Evolutionary conservation across 2,329 filamentous ascomycete species (phyloP).

Genomic region (Penicillium sp.): DNA sequence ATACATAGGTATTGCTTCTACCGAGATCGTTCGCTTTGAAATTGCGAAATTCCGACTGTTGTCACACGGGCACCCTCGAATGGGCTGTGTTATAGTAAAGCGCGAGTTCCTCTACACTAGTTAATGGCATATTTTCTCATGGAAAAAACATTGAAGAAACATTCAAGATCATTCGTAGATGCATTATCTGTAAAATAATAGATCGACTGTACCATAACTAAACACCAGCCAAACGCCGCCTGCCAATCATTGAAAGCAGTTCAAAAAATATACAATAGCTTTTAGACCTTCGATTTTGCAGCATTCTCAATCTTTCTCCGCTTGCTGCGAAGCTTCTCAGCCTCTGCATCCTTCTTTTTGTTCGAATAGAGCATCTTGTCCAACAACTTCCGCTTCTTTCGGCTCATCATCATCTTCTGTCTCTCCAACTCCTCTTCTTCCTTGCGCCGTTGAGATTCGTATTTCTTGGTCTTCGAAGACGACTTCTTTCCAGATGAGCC

Average conservation of each 20-base stretch:
- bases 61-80: too few relatives aligned
- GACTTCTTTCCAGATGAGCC: slow-evolving; percentile 60
- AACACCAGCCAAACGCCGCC: slow-evolving; percentile 7
- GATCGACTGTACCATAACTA: neutral
- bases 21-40: neutral
- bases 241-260: neutral
- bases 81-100: too few relatives aligned
- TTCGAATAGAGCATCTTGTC: slow-evolving; percentile 98
- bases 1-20: neutral
- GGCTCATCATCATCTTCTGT: slow-evolving; percentile 96
- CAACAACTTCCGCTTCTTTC: slow-evolving; percentile 94
- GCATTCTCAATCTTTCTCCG: slow-evolving; percentile 78
- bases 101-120: too few relatives aligned
- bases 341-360: slow-evolving; percentile 86
- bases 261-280: slow-evolving; percentile 12
- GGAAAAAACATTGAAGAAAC: neutral
- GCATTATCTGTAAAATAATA: neutral
- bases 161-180: slow-evolving; percentile 4
- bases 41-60: neutral
- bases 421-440: slow-evolving; percentile 87
- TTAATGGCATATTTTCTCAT: too few relatives aligned
- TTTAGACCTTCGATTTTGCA: slow-evolving; percentile 23
- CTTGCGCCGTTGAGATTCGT: slow-evolving; percentile 59
- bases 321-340: slow-evolving; percentile 82
- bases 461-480: slow-evolving; percentile 65